Percentiles rank a stretch among this genome's conserved stretches.
phyloP scores from a whole-genome alignment of 2,329 filamentous ascomycete genomes.

The Aspergillus ochraceus region DNA sequence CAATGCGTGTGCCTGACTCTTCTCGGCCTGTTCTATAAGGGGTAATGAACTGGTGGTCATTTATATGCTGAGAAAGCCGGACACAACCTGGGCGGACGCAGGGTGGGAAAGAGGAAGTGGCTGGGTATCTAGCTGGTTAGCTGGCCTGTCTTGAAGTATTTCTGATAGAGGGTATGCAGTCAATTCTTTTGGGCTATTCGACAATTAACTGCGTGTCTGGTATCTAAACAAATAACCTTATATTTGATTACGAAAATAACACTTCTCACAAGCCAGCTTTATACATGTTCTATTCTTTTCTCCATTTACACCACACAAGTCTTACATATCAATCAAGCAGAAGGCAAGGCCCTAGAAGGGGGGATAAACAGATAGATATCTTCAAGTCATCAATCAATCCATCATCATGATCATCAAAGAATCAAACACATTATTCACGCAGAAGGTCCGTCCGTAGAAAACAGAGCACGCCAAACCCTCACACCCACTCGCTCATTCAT shows the following conservation, averaged over 20 bases:
- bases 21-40: slow-evolving; percentile 32
- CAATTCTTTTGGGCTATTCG: too few relatives aligned
- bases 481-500: not conserved
- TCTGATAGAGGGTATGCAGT: too few relatives aligned
- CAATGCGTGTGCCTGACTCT: slow-evolving; percentile 34
- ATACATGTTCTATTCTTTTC: not conserved
- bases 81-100: not conserved
- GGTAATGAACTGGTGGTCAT: slow-evolving; percentile 34
- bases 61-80: slow-evolving; percentile 28
- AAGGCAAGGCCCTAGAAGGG: not conserved
- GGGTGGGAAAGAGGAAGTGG: too few relatives aligned
- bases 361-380: not conserved
- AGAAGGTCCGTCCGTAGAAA: not conserved
- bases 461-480: not conserved
- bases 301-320: not conserved
- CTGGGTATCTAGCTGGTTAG: too few relatives aligned
- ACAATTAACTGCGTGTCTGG: too few relatives aligned
- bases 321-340: not conserved
- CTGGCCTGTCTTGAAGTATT: too few relatives aligned
- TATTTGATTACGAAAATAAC: not conserved
- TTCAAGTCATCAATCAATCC: not conserved
- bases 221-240: too few relatives aligned
- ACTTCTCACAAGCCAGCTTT: not conserved
- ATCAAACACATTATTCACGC: not conserved
- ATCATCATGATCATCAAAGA: not conserved